phyloP scores from a whole-genome alignment of 2,329 filamentous ascomycete species.

The Cladosporium halotolerans region DNA sequence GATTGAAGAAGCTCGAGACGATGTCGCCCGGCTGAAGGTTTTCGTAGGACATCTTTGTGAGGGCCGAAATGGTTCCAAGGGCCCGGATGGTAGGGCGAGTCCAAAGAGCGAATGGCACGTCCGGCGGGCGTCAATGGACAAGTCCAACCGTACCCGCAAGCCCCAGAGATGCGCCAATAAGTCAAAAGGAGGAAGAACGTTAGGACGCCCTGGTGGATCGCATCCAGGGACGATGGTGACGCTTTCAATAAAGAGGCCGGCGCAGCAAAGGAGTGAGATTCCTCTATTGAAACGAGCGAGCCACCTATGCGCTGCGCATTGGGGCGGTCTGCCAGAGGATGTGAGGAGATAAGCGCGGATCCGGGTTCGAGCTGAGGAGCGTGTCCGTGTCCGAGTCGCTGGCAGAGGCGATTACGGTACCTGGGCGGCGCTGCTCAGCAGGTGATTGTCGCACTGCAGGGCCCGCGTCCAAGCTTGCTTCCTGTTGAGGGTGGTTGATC shows the following conservation, averaged over 20 bases:
- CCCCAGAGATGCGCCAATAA: background rate
- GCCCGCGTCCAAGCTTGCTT: constrained; percentile 9
- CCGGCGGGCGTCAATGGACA: background rate
- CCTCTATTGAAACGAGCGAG: background rate
- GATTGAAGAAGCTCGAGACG: constrained; percentile 37
- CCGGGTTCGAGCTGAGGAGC: constrained; percentile 1
- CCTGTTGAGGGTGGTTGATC: constrained; percentile 10
- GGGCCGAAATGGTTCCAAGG: background rate
- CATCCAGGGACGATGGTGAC: constrained; percentile 4
- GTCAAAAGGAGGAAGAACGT: background rate
- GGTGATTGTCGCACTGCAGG: constrained; percentile 7
- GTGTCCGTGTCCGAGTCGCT: background rate
- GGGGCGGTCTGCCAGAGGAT: background rate
- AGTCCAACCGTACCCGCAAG: background rate
- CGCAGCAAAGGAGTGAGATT: background rate
- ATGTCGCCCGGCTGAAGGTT: constrained; percentile 7
- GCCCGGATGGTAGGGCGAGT: background rate
- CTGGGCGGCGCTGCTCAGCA: background rate
- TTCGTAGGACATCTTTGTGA: background rate
- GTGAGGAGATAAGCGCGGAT: background rate
- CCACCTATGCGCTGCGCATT: constrained; percentile 6
- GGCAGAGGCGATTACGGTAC: background rate
- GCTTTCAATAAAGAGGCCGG: background rate
- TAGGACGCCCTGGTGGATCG: background rate
- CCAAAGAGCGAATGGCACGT: background rate